These are phyloP conservation scores for Paramecium octaurelia DNA, from an alignment of 73 alveolate species.

Conservation along the genomic window DNA sequence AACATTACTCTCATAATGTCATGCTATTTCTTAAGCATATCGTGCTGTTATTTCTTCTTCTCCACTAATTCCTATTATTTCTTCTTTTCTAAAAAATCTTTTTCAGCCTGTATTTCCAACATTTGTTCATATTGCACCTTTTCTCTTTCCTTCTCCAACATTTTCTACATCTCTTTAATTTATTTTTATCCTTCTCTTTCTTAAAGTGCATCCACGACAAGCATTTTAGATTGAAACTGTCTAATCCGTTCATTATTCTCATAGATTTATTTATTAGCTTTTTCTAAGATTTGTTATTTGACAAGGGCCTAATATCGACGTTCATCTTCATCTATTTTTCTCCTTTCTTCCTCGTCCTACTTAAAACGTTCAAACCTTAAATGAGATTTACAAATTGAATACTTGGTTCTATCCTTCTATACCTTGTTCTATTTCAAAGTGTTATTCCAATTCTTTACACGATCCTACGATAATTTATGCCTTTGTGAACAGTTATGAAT, in stretches of 20 bases:
- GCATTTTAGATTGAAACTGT: conserved; percentile 84
- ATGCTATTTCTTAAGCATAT: conserved; percentile 70
- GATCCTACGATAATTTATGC: conserved; percentile 65
- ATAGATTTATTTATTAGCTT: conserved; percentile 83
- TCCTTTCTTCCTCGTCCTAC: conserved; percentile 79
- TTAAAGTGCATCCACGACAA: conserved; percentile 81
- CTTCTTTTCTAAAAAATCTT: conserved; percentile 72
- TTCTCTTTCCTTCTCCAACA: conserved; percentile 49
- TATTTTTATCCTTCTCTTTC: conserved; percentile 84
- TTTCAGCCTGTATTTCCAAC: conserved; percentile 35
- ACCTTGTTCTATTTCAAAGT: conserved; percentile 75
- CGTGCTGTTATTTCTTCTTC: conserved; percentile 73
- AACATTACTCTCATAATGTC: conserved; percentile 69
- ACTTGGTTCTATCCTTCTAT: conserved; percentile 78
- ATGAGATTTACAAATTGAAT: not conserved
- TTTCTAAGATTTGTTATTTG: conserved; percentile 74
- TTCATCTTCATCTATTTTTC: conserved; percentile 87
- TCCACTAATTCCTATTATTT: conserved; percentile 75
- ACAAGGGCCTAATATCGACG: conserved; percentile 73
- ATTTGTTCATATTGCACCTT: conserved; percentile 32
- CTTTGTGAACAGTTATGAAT: not conserved
- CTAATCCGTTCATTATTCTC: conserved; percentile 87
- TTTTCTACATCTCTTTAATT: conserved; percentile 57
- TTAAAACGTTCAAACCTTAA: conserved; percentile 75
- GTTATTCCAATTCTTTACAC: conserved; percentile 82